Conservation (phyloP, 2,329 filamentous ascomycete species). For the Cercospora sp. region DNA sequence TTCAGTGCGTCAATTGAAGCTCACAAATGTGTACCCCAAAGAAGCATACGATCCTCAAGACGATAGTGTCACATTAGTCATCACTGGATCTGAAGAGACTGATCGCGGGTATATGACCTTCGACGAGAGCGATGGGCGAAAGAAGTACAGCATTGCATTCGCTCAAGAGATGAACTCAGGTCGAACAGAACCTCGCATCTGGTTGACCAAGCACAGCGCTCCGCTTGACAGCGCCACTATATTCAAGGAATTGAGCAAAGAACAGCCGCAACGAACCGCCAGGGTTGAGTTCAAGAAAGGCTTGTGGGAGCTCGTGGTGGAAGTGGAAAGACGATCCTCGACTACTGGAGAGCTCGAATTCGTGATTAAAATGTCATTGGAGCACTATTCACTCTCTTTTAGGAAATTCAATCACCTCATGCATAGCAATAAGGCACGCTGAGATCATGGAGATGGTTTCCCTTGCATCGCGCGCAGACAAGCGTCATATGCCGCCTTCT, state of each 20-base stretch:
- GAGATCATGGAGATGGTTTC: neutral
- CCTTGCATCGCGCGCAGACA: slow-evolving; percentile 8
- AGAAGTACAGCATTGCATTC: slow-evolving; percentile 24
- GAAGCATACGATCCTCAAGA: slow-evolving; percentile 20
- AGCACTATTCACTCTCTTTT: slow-evolving; percentile 23
- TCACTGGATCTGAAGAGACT: slow-evolving; percentile 23
- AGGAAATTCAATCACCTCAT: slow-evolving; percentile 13
- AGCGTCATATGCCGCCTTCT: slow-evolving; percentile 46
- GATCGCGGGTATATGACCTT: slow-evolving; percentile 27
- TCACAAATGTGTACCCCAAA: slow-evolving; percentile 17
- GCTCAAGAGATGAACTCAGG: slow-evolving; percentile 21
- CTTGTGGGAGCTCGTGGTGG: slow-evolving; percentile 18
- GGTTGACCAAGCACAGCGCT: slow-evolving; percentile 16
- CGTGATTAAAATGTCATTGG: slow-evolving; percentile 21
- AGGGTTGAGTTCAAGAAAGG: slow-evolving; percentile 26
- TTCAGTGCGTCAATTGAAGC: slow-evolving; percentile 13
- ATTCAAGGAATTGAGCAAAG: slow-evolving; percentile 10
- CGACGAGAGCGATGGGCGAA: slow-evolving; percentile 22
- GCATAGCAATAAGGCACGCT: slow-evolving; percentile 7
- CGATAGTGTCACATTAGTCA: slow-evolving; percentile 19
- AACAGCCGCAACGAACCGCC: slow-evolving; percentile 5
- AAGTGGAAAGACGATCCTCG: slow-evolving; percentile 16
- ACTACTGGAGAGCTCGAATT: slow-evolving; percentile 23
- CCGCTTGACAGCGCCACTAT: slow-evolving; percentile 1
- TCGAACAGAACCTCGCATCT: slow-evolving; percentile 21